These are phyloP conservation scores for Gentiana straminea DNA, from an alignment of 257 asterid species.

Conservation along the genomic window DNA sequence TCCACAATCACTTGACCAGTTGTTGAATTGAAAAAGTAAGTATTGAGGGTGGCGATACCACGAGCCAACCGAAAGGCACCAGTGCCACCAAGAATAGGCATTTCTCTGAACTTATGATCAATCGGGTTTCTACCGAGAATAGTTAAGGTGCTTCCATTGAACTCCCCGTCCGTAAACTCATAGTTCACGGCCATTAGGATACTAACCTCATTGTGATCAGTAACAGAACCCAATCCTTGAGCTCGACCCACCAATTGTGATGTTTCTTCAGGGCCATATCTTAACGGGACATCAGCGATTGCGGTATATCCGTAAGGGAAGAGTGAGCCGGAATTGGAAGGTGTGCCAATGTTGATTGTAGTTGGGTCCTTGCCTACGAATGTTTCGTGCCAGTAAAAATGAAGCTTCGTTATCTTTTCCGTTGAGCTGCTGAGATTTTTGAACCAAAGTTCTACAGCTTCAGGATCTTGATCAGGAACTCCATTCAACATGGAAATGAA, in stretches of 20 bases:
- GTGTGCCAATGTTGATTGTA: neutral
- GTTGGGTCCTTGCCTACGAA: slow-evolving; percentile 3
- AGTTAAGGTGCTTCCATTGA: slow-evolving; percentile 40
- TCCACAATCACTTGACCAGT: slow-evolving; percentile 23
- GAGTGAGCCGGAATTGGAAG: slow-evolving; percentile 5
- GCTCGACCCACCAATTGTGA: slow-evolving; percentile 40
- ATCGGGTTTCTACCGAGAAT: slow-evolving; percentile 27
- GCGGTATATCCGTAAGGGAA: slow-evolving; percentile 18
- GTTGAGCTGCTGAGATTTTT: too few relatives aligned
- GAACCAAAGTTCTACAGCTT: too few relatives aligned
- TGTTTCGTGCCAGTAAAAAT: slow-evolving; percentile 3
- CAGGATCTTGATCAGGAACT: too few relatives aligned
- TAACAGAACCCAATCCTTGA: slow-evolving; percentile 27
- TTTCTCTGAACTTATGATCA: slow-evolving; percentile 20
- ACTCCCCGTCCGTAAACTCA: slow-evolving; percentile 28
- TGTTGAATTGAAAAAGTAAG: slow-evolving; percentile 6
- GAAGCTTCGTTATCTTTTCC: neutral
- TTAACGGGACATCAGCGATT: slow-evolving; percentile 27
- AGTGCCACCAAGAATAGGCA: slow-evolving; percentile 45
- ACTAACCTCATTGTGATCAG: slow-evolving; percentile 18
- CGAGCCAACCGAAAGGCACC: slow-evolving; percentile 46
- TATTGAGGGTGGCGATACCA: slow-evolving; percentile 20
- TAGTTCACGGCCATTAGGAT: slow-evolving; percentile 24
- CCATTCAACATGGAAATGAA: too few relatives aligned
- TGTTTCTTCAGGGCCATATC: slow-evolving; percentile 10